These are phyloP conservation scores for Torulaspora delbrueckii DNA, from an alignment of 805 yeast species.

Conservation along the genomic window DNA sequence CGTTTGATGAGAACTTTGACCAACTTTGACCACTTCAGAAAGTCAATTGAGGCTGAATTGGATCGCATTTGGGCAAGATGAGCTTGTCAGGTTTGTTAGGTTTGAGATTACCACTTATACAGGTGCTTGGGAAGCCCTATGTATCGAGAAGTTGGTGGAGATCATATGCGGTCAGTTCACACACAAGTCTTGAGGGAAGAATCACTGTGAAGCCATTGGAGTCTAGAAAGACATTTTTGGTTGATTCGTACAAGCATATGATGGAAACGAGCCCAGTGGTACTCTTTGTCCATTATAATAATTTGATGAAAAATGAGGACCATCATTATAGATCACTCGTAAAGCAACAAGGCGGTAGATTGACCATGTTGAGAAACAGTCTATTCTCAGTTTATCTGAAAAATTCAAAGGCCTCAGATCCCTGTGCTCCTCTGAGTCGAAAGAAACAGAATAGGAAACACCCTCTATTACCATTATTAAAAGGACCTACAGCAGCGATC, in stretches of 20 bases:
- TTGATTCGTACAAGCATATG: conserved; percentile 72
- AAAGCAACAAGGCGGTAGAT: conserved; percentile 57
- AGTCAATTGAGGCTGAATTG: neutral
- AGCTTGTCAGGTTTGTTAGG: conserved; percentile 1
- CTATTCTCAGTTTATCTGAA: conserved; percentile 73
- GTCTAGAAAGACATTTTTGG: conserved; percentile 79
- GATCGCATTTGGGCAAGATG: neutral
- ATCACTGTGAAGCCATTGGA: conserved; percentile 56
- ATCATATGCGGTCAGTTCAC: conserved; percentile 1
- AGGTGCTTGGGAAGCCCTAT: neutral
- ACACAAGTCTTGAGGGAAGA: conserved; percentile 20
- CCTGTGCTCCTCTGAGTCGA: conserved; percentile 54
- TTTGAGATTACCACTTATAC: neutral
- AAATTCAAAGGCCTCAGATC: conserved; percentile 65
- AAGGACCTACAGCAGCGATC: conserved; percentile 84
- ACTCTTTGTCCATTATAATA: conserved; percentile 80
- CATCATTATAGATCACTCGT: conserved; percentile 58
- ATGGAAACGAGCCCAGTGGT: conserved; percentile 65
- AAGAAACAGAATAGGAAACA: conserved; percentile 44
- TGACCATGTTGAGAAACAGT: conserved; percentile 63
- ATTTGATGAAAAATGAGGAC: conserved; percentile 66
- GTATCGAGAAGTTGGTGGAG: conserved; percentile 1
- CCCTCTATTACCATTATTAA: conserved; percentile 64
- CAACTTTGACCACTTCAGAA: neutral
- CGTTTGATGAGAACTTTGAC: neutral